Base-by-base conservation (phyloP, 768 basidiomycete genomes). In the Pluteus cervinus region DNA sequence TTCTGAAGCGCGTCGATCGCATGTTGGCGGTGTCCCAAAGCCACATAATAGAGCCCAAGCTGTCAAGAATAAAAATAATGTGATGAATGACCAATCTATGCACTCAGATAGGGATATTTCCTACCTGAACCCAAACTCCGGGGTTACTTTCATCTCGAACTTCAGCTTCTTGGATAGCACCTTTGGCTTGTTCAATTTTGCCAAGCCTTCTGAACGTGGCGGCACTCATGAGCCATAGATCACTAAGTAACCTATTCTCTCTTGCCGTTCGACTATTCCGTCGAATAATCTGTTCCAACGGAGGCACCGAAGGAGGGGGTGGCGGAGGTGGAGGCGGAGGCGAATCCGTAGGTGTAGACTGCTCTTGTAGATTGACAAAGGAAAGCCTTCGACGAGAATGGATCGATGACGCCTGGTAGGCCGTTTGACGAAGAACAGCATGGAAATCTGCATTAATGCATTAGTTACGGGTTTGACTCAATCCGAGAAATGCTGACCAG, bases 101-200 rank as follows among this genome's bases (percentile, higher is more conserved):
- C 31, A 26, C 15, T 36, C 20, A 14, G 20, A 17, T 34, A 17
- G 39, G 18, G 25, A 29, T 25, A 21, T 33, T 30, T 54, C 75
- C 39, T 46, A 94, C 89, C 75, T 97, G 93, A 5, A 94, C 84
- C 92, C 92, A 97, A 11, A 98, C 90, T 18, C 77, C 81, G 3
- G 88, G 78, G 56, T 94, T 92, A 17, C 75, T 73, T 46, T 88
- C 83, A 53, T 94, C 89, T 46, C 76, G 71, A 3, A 84, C 79
- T 55, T 99, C 94, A 0, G 94, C 96, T 59, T 99, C 94, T 54
- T 91, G 89, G 30, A 98, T 91, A 2, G 94, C 83, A 8, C 80
- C 93, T 35, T 79, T 78, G 1, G 87, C 81, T 50, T 97, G 89
- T 41, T 96, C 93, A 37, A 88, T 73, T 62, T 91, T 91, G 8